Evolutionary conservation across 2,329 filamentous ascomycete species (phyloP).

Genomic region (Exophiala sp.): DNA sequence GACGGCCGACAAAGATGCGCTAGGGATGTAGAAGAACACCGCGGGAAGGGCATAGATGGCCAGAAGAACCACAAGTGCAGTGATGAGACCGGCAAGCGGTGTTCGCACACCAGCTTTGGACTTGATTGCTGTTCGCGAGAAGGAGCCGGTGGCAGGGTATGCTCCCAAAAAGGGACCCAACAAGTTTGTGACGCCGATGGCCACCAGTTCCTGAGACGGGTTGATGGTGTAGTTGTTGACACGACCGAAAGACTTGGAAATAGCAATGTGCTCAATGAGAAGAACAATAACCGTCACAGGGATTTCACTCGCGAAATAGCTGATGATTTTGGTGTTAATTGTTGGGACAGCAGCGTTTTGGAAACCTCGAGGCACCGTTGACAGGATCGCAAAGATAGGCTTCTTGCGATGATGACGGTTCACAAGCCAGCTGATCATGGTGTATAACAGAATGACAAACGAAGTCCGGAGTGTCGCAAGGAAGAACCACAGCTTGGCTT

Average conservation of each 20-base stretch:
- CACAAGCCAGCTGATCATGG: slow-evolving; percentile 80
- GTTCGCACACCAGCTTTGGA: slow-evolving; percentile 94
- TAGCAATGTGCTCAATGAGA: slow-evolving; percentile 93
- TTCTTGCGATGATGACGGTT: slow-evolving; percentile 65
- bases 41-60: slow-evolving; percentile 85
- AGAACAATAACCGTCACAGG: slow-evolving; percentile 90
- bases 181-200: slow-evolving; percentile 86
- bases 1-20: slow-evolving; percentile 73
- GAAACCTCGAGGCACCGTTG: slow-evolving; percentile 79
- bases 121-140: slow-evolving; percentile 94
- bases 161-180: slow-evolving; percentile 87
- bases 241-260: slow-evolving; percentile 92
- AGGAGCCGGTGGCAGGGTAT: slow-evolving; percentile 91
- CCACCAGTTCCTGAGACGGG: slow-evolving; percentile 92
- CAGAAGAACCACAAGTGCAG: slow-evolving; percentile 76
- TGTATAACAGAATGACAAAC: slow-evolving; percentile 89
- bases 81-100: slow-evolving; percentile 85
- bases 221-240: slow-evolving; percentile 96
- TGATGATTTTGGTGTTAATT: slow-evolving; percentile 64
- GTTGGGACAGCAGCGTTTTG: slow-evolving; percentile 70
- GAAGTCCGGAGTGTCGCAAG: slow-evolving; percentile 83
- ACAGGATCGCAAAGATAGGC: slow-evolving; percentile 71
- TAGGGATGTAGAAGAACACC: slow-evolving; percentile 92
- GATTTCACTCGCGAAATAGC: slow-evolving; percentile 65
- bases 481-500: slow-evolving; percentile 80